These are phyloP conservation scores for Pholiota conissans DNA, from an alignment of 768 basidiomycete genomes.

Conservation along the genomic window DNA sequence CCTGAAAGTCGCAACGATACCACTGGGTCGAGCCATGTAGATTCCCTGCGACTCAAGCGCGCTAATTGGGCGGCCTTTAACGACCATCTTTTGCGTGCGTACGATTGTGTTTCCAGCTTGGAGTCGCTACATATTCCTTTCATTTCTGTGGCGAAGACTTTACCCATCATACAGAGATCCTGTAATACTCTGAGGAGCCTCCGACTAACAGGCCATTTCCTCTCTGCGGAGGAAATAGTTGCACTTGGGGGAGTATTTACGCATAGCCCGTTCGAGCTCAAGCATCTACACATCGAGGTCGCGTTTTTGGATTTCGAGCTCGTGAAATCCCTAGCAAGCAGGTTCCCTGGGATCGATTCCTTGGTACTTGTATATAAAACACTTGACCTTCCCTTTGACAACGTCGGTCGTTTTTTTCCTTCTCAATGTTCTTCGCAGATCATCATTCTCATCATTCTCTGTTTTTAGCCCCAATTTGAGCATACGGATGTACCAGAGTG, in stretches of 20 bases:
- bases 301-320: slow-evolving; percentile 13
- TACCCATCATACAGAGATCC: slow-evolving; percentile 23
- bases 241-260: slow-evolving; percentile 23
- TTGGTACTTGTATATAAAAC: slow-evolving; percentile 19
- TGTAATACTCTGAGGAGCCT: slow-evolving; percentile 26
- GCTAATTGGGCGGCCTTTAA: slow-evolving; percentile 13
- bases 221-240: slow-evolving; percentile 21
- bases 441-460: not conserved
- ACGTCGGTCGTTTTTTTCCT: not conserved
- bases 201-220: slow-evolving; percentile 21
- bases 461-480: not conserved
- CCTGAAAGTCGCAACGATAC: not conserved
- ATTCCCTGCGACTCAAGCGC: not conserved
- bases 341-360: slow-evolving; percentile 22
- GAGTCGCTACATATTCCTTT: slow-evolving; percentile 25
- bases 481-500: slow-evolving; percentile 2
- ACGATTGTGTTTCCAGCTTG: slow-evolving; percentile 12
- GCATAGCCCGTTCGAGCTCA: slow-evolving; percentile 19
- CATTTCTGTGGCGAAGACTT: slow-evolving; percentile 15
- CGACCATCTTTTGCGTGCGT: slow-evolving; percentile 9
- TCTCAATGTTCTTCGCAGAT: not conserved
- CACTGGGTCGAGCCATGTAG: not conserved
- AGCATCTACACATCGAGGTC: slow-evolving; percentile 25
- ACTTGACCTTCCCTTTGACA: not conserved
- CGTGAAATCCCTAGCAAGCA: slow-evolving; percentile 19